A percentile compares a stretch with the other conserved stretches of the same genome.
Conservation (phyloP, 2,329 filamentous ascomycete species). For the Arachnomyces sp. region DNA sequence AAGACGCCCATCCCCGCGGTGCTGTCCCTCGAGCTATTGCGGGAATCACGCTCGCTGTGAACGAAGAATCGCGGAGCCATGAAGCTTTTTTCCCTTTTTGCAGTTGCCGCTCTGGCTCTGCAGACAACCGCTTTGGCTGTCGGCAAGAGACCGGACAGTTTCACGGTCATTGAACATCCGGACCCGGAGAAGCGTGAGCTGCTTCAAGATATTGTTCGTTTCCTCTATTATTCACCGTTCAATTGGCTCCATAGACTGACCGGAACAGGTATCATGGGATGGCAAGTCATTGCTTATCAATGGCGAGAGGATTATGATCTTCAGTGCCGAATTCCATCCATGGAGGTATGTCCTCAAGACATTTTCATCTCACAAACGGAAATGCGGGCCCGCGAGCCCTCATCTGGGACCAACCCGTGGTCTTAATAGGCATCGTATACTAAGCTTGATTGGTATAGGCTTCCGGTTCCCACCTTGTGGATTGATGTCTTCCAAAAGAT, state of each 20-base stretch:
- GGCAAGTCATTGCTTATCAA: constrained; percentile 61
- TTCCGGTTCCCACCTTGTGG: constrained; percentile 55
- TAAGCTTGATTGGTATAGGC: constrained; percentile 23
- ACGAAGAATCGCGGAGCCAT: constrained; percentile 17
- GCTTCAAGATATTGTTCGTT: constrained; percentile 47
- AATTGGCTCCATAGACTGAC: constrained; percentile 2
- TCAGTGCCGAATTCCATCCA: constrained; percentile 66
- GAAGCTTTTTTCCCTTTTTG: constrained; percentile 30
- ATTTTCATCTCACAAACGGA: not conserved
- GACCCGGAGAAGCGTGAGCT: constrained; percentile 38
- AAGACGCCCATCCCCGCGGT: too few species aligned
- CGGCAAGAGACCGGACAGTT: constrained; percentile 41
- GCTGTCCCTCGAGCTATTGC: too few species aligned
- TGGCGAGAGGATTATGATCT: constrained; percentile 62
- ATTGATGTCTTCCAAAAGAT: constrained; percentile 75
- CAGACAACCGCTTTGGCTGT: constrained; percentile 41
- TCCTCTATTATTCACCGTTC: not conserved
- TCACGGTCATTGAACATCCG: constrained; percentile 36
- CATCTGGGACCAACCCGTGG: not conserved
- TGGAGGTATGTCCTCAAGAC: constrained; percentile 42
- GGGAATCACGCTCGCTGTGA: too few species aligned
- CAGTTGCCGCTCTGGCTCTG: constrained; percentile 32
- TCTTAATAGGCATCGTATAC: too few species aligned
- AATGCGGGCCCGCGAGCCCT: not conserved
- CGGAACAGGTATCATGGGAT: constrained; percentile 56